Base-by-base conservation (phyloP, 352 stramenopile genomes). In the Phytophthora litchii region DNA sequence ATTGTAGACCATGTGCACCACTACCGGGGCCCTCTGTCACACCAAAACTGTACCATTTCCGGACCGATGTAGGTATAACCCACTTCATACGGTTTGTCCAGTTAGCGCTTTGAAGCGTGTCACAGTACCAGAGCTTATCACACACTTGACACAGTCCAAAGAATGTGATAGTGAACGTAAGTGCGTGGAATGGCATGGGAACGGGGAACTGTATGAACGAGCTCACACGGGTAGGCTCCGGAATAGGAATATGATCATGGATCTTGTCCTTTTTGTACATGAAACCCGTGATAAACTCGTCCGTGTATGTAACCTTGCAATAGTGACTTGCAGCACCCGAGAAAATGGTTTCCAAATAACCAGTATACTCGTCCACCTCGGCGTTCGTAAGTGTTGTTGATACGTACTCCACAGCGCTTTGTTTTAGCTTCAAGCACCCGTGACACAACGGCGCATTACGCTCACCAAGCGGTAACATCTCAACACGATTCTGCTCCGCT, bases 241-340 rank as follows among this genome's bases (percentile, higher is more conserved):
- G 86, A 47, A 95, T 91, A 38, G 86, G 86, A 50, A 95, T 92
- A 59, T 95, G 86, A 40, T 95, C 86, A 62, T 95, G 86, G 36
- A 95, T 93, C 56, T 95, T 95, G 71, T 95, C 86, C 57, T 95
- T 95, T 67, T 95, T 95, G 84, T 91, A 95, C 70, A 95, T 70
- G 54, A 95, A 95, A 13, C 86, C 86, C 48, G 83, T 91, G 55
- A 94, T 88, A 36, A 89, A 92, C 54, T 95, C 86, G 47, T 92
- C 86, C 10, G 77, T 92, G 25, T 83, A 84, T 44, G 90, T 92
- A 20, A 95, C 79, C 51, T 91, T 93, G 64, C 86, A 94, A 46
- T 91, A 85, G 53, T 92, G 81, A 23, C 75, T 92, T 13, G 86
- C 82, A 19, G 77, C 74, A 5, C 83, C 83, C 1, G 83, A 92